phyloP scores from a whole-genome alignment of 1,139 yeast genomes.

The Candida tropicalis region DNA sequence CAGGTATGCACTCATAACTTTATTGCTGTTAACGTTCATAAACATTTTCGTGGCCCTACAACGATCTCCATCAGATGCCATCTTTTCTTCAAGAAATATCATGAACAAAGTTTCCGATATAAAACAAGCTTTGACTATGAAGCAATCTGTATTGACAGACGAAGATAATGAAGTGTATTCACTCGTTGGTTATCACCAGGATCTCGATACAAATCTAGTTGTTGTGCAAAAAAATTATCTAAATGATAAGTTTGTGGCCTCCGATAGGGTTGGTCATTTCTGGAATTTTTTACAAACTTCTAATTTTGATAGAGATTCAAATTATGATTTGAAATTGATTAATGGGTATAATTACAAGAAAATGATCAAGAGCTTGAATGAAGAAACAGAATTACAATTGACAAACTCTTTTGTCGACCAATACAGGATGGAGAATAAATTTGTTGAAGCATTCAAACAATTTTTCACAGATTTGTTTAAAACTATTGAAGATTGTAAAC shows the following conservation, averaged over 20 bases:
- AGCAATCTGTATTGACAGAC: constrained; percentile 5
- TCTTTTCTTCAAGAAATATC: constrained; percentile 5
- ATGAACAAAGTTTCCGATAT: constrained; percentile 9
- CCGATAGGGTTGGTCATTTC: constrained; percentile 17
- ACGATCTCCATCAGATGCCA: constrained; percentile 4
- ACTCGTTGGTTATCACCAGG: constrained; percentile 21
- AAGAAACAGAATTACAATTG: constrained; percentile 11
- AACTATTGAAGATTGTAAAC: constrained; percentile 24
- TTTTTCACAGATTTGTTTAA: constrained; percentile 24
- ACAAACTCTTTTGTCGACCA: constrained; percentile 18
- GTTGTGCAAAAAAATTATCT: constrained; percentile 20
- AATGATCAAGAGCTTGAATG: constrained; percentile 11
- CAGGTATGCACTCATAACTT: constrained; percentile 2
- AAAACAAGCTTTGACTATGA: constrained; percentile 2
- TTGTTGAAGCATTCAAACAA: constrained; percentile 19
- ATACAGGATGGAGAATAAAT: constrained; percentile 22
- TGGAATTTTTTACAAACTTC: constrained; percentile 19
- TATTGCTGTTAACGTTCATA: constrained; percentile 11
- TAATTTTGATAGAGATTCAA: constrained; percentile 16
- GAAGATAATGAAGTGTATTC: constrained; percentile 14
- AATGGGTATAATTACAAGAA: constrained; percentile 27
- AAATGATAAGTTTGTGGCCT: constrained; percentile 10
- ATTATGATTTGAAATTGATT: constrained; percentile 19
- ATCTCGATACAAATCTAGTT: constrained; percentile 18
- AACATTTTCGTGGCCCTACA: constrained; percentile 12